A percentile compares a stretch with the other conserved stretches of the same genome.
Evolutionary conservation across 345 rosid genomes (phyloP).

Genomic region (Excoecaria agallocha): DNA sequence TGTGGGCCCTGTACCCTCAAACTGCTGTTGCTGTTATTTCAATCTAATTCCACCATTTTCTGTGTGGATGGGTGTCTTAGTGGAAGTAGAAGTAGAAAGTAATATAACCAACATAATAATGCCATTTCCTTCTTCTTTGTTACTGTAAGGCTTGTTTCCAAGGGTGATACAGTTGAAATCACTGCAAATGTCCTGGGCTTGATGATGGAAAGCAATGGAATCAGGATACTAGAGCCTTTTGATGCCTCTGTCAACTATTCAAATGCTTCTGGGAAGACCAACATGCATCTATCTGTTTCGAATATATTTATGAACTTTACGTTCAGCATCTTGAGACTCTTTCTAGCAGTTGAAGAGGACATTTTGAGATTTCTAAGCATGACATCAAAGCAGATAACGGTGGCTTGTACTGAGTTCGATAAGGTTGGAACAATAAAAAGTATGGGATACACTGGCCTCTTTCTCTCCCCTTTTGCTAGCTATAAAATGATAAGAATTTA

Average conservation of each 20-base stretch:
- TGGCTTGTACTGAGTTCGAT: conserved; percentile 84
- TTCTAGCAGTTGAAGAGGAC: conserved; percentile 92
- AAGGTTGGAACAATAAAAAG: conserved; percentile 79
- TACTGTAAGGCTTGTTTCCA: conserved; percentile 62
- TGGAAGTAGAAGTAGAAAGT: not conserved
- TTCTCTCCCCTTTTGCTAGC: conserved; percentile 4
- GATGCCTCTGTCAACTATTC: conserved; percentile 74
- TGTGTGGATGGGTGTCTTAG: not conserved
- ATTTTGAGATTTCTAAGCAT: conserved; percentile 81
- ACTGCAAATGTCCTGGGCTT: conserved; percentile 78
- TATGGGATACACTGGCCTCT: conserved; percentile 32
- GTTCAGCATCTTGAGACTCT: conserved; percentile 87
- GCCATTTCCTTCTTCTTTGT: conserved; percentile 18
- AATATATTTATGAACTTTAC: conserved; percentile 92
- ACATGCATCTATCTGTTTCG: conserved; percentile 68
- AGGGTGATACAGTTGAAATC: conserved; percentile 74
- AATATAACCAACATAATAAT: conserved; percentile 10
- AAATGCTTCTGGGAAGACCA: conserved; percentile 88
- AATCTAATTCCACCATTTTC: not conserved
- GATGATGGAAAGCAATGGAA: conserved; percentile 95
- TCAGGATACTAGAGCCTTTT: conserved; percentile 91
- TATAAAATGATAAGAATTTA: not conserved
- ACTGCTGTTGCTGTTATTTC: not conserved
- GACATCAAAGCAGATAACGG: conserved; percentile 81
- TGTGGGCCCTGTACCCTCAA: not conserved